Conservation (phyloP, 2,329 filamentous ascomycete genomes). For the Microsporum canis region DNA sequence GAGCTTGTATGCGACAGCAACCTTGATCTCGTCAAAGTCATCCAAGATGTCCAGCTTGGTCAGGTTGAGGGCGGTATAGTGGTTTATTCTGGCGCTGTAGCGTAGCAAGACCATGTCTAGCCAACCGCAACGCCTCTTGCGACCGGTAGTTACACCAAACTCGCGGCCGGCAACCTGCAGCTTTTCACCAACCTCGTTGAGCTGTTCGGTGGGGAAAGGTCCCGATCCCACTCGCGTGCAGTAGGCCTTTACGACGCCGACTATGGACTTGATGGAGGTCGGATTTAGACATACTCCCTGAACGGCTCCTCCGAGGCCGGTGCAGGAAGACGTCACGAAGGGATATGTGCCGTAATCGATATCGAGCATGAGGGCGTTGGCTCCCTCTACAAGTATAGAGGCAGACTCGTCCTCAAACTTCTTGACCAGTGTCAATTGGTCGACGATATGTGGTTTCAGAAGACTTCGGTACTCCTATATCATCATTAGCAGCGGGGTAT, state of each 20-base stretch:
- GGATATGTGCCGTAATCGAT: constrained; percentile 44
- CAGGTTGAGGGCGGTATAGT: constrained; percentile 47
- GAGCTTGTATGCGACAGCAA: constrained; percentile 47
- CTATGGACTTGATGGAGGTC: constrained; percentile 45
- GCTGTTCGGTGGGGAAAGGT: constrained; percentile 53
- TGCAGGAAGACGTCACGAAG: constrained; percentile 39
- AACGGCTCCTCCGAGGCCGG: constrained; percentile 40
- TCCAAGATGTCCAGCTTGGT: constrained; percentile 56
- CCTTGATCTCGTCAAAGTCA: constrained; percentile 51
- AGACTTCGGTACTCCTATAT: constrained; percentile 28
- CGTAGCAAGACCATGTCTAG: constrained; percentile 54
- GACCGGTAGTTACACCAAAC: constrained; percentile 48
- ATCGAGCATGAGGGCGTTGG: constrained; percentile 54
- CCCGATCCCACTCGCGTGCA: constrained; percentile 50
- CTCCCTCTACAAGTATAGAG: constrained; percentile 51
- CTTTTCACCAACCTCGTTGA: constrained; percentile 46
- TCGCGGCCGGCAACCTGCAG: constrained; percentile 47
- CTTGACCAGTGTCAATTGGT: constrained; percentile 42
- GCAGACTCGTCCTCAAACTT: constrained; percentile 41
- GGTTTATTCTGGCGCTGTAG: constrained; percentile 47
- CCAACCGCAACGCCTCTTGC: constrained; percentile 53
- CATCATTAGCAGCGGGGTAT: constrained; percentile 8
- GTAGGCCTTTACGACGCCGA: constrained; percentile 56
- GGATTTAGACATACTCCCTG: constrained; percentile 50
- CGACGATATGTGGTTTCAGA: constrained; percentile 30